A percentile compares a stretch with the other conserved stretches of the same genome.
Conservation (phyloP, 305 asterid genomes). For the Petunia hybrid region DNA sequence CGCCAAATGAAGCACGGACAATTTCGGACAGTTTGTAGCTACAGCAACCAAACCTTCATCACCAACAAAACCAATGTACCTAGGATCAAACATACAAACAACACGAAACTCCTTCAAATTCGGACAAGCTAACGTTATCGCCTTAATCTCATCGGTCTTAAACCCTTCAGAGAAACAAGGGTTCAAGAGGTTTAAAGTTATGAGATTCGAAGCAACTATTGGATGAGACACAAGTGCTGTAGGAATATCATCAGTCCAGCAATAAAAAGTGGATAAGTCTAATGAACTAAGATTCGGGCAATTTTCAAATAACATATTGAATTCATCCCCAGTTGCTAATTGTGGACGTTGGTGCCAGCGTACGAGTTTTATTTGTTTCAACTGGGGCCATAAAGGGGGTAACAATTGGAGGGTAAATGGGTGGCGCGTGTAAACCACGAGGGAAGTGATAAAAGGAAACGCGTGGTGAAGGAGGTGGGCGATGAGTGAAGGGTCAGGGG, state of each 20-base stretch:
- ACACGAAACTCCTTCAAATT: conserved; percentile 63
- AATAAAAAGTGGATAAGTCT: conserved; percentile 74
- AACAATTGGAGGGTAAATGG: conserved; percentile 52
- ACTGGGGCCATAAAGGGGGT: conserved; percentile 56
- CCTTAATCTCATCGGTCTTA: conserved; percentile 67
- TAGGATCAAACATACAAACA: conserved; percentile 80
- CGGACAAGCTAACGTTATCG: conserved; percentile 67
- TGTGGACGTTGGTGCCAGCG: conserved; percentile 95
- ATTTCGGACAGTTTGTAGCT: conserved; percentile 65
- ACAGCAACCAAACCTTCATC: conserved; percentile 68
- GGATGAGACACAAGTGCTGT: conserved; percentile 59
- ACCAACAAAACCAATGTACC: conserved; percentile 76
- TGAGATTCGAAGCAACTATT: conserved; percentile 51
- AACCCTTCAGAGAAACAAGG: conserved; percentile 83
- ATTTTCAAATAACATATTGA: conserved; percentile 48
- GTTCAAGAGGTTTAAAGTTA: conserved; percentile 63
- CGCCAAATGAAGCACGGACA: conserved; percentile 73
- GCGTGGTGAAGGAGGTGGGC: conserved; percentile 68
- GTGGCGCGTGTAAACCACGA: conserved; percentile 69
- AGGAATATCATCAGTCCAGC: conserved; percentile 90
- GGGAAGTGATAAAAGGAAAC: conserved; percentile 63
- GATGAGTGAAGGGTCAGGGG: conserved; percentile 56
- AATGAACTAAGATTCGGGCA: conserved; percentile 47
- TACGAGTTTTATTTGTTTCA: conserved; percentile 69
- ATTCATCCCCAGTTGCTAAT: conserved; percentile 68